Percentiles rank a stretch among this genome's conserved stretches.
phyloP scores from a whole-genome alignment of 2,329 filamentous ascomycete genomes.

The Epichloe sp. region DNA sequence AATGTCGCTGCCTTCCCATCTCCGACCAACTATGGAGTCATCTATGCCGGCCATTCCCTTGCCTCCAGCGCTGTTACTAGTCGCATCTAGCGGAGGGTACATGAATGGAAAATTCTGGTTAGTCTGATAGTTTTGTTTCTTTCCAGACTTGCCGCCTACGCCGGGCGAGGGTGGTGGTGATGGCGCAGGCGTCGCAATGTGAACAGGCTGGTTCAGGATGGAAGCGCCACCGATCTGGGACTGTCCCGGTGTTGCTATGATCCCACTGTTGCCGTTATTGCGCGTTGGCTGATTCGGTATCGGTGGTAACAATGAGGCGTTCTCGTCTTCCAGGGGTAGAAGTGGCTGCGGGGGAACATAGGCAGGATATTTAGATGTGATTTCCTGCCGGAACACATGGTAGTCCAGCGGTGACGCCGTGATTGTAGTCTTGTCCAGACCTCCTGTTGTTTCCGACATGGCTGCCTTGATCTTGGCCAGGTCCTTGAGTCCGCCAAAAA shows the following conservation, averaged over 20 bases:
- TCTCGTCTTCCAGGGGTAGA: slow-evolving; percentile 78
- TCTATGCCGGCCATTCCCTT: slow-evolving; percentile 75
- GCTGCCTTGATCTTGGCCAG: slow-evolving; percentile 62
- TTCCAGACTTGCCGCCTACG: slow-evolving; percentile 80
- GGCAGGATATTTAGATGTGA: slow-evolving; percentile 93
- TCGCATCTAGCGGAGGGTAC: slow-evolving; percentile 82
- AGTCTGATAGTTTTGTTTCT: slow-evolving; percentile 99
- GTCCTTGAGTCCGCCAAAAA: slow-evolving; percentile 68
- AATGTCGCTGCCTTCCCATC: slow-evolving; percentile 89
- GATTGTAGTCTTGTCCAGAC: slow-evolving; percentile 62
- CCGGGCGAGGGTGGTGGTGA: slow-evolving; percentile 86
- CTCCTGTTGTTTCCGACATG: slow-evolving; percentile 46
- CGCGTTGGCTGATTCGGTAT: slow-evolving; percentile 61
- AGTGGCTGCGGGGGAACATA: slow-evolving; percentile 85
- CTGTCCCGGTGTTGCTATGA: slow-evolving; percentile 43
- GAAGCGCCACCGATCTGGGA: slow-evolving; percentile 51
- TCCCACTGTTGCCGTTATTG: slow-evolving; percentile 45
- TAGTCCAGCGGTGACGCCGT: slow-evolving; percentile 93
- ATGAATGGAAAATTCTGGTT: slow-evolving; percentile 98
- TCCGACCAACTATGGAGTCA: slow-evolving; percentile 65
- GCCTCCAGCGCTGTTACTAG: slow-evolving; percentile 79
- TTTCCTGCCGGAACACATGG: slow-evolving; percentile 89
- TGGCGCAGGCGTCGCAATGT: slow-evolving; percentile 95
- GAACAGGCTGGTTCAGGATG: slow-evolving; percentile 89
- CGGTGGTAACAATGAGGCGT: slow-evolving; percentile 80